Evolutionary conservation across 2,329 filamentous ascomycete species (phyloP).

Genomic region (Xylaria sp.): DNA sequence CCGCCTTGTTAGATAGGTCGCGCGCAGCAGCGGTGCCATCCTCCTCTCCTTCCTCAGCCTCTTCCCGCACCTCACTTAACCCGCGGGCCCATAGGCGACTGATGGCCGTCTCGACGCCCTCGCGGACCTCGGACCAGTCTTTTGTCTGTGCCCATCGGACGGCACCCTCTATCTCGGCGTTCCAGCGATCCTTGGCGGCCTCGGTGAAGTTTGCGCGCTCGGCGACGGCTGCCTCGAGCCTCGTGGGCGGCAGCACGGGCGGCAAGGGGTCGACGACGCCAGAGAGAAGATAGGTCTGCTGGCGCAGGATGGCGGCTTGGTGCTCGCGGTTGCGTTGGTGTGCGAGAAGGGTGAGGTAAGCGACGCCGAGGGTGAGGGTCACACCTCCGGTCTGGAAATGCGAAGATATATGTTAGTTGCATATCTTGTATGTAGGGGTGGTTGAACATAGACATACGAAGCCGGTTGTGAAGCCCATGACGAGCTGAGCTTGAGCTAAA

Average conservation of each 20-base stretch:
- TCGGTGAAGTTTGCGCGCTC: conserved; percentile 70
- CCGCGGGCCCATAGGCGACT: conserved; percentile 58
- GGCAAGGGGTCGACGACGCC: conserved; percentile 61
- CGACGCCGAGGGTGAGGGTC: conserved; percentile 77
- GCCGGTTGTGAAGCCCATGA: conserved; percentile 79
- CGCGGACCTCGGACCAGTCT: conserved; percentile 72
- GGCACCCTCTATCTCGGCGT: conserved; percentile 75
- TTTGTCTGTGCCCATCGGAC: conserved; percentile 74
- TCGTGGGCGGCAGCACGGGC: conserved; percentile 60
- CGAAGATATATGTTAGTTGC: conserved; percentile 6
- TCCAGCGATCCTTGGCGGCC: conserved; percentile 81
- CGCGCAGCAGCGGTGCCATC: conserved; percentile 43
- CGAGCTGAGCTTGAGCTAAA: conserved; percentile 39
- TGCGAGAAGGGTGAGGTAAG: conserved; percentile 77
- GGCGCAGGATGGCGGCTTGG: conserved; percentile 67
- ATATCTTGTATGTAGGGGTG: background rate
- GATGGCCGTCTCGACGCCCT: conserved; percentile 64
- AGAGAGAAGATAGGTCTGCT: conserved; percentile 66
- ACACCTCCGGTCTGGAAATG: conserved; percentile 74
- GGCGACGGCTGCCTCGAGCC: conserved; percentile 62
- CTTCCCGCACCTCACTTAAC: conserved; percentile 51
- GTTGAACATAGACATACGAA: conserved; percentile 68
- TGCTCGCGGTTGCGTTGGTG: conserved; percentile 75
- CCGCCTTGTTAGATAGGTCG: conserved; percentile 50
- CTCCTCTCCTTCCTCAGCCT: conserved; percentile 41